phyloP scores from a whole-genome alignment of 2,329 filamentous ascomycete species.

The Botrytis fragariae region DNA sequence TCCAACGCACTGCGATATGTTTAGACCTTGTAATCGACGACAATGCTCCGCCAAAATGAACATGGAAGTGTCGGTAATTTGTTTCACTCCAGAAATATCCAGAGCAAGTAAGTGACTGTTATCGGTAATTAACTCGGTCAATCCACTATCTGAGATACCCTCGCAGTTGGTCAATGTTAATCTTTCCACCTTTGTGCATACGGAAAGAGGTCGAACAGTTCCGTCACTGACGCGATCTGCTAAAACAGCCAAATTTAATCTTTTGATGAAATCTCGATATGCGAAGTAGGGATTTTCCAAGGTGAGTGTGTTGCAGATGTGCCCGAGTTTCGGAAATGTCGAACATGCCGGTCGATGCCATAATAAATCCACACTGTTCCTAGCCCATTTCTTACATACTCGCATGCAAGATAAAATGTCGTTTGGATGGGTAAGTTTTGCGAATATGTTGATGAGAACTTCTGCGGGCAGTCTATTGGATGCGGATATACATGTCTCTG shows the following conservation, averaged over 20 bases:
- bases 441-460: slow-evolving; percentile 89
- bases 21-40: slow-evolving; percentile 81
- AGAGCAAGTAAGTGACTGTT: slow-evolving; percentile 82
- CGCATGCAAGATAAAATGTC: slow-evolving; percentile 88
- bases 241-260: slow-evolving; percentile 83
- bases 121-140: slow-evolving; percentile 74
- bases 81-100: slow-evolving; percentile 78
- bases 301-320: slow-evolving; percentile 75
- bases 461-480: slow-evolving; percentile 87
- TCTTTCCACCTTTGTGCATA: slow-evolving; percentile 88
- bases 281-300: slow-evolving; percentile 75
- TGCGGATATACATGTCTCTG: slow-evolving; percentile 69
- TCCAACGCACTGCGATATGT: slow-evolving; percentile 81
- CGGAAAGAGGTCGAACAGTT: slow-evolving; percentile 74
- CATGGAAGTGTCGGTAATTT: slow-evolving; percentile 81
- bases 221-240: slow-evolving; percentile 79
- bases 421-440: slow-evolving; percentile 70
- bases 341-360: slow-evolving; percentile 95
- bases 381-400: slow-evolving; percentile 90
- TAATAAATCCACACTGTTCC: slow-evolving; percentile 86
- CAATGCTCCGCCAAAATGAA: slow-evolving; percentile 77
- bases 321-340: slow-evolving; percentile 76
- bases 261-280: slow-evolving; percentile 87
- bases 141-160: slow-evolving; percentile 77
- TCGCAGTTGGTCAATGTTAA: slow-evolving; percentile 89